Evolutionary conservation across 2,329 filamentous ascomycete species (phyloP).

Genomic region (Cladosporium sp.): DNA sequence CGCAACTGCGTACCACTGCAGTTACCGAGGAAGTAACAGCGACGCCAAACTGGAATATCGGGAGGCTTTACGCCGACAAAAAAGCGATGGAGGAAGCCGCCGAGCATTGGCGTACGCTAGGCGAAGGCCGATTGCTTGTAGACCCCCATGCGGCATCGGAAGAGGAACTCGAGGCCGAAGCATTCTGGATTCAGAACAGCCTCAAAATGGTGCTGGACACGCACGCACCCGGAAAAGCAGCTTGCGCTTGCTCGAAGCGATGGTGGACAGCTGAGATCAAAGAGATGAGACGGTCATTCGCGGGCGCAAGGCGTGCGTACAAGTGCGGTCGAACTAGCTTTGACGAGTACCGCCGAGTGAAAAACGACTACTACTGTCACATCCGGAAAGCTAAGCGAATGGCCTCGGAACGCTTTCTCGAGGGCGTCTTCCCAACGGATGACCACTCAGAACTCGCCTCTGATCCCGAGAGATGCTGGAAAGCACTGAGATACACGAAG

Average conservation of each 20-base stretch:
- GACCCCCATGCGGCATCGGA: background rate
- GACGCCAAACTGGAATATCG: background rate
- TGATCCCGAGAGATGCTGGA: background rate
- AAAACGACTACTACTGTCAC: background rate
- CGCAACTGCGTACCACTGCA: background rate
- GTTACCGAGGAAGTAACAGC: background rate
- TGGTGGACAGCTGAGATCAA: background rate
- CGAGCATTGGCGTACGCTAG: background rate
- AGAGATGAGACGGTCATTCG: background rate
- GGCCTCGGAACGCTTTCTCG: background rate
- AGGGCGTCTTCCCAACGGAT: background rate
- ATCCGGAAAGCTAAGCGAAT: background rate
- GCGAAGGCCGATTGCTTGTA: background rate
- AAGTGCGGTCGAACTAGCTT: background rate
- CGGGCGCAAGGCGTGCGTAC: background rate
- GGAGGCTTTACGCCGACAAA: background rate
- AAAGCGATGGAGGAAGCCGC: background rate
- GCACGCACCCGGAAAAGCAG: background rate
- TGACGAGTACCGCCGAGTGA: background rate
- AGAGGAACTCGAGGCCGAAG: background rate
- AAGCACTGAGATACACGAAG: background rate
- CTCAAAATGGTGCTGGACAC: background rate
- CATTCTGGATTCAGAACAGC: background rate
- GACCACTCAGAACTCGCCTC: too few relatives aligned
- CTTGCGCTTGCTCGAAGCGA: background rate